Percentiles rank a stretch among this genome's conserved stretches.
These are phyloP conservation scores for Ceriops zippeliana DNA, from an alignment of 345 rosid genomes.

Conservation along the genomic window DNA sequence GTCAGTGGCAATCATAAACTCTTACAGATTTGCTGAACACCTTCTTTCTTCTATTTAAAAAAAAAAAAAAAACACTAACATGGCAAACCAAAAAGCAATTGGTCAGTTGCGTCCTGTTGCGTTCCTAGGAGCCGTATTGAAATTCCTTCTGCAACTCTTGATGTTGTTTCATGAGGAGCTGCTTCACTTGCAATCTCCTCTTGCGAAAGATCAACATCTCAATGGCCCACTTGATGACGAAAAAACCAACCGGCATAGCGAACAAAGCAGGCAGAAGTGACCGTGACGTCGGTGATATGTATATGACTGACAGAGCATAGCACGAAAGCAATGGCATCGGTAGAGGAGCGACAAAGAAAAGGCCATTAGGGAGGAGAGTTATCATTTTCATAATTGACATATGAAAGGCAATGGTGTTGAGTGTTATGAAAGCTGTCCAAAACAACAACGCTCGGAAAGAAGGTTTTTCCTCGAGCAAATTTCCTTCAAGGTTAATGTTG, in stretches of 20 bases:
- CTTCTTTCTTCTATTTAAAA: too few relatives aligned
- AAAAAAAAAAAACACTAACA: too few relatives aligned
- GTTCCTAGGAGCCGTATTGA: too few relatives aligned
- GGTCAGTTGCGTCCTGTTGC: too few relatives aligned
- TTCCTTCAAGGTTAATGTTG: background rate
- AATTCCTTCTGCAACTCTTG: too few relatives aligned
- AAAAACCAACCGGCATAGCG: background rate
- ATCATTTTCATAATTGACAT: background rate
- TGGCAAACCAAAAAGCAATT: too few relatives aligned
- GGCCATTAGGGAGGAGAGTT: slow-evolving; percentile 25
- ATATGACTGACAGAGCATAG: background rate
- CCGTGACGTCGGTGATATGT: background rate
- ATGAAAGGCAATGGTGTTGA: background rate
- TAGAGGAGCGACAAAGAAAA: background rate
- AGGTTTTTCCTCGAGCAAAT: rapidly evolving
- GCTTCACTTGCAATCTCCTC: background rate
- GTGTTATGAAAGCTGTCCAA: background rate
- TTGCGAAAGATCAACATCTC: background rate
- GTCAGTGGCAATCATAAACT: too few relatives aligned
- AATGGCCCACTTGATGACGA: background rate
- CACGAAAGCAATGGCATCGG: background rate
- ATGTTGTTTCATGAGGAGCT: background rate
- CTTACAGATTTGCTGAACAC: too few relatives aligned
- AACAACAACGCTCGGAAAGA: rapidly evolving
- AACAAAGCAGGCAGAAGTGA: background rate